Base-by-base conservation (phyloP, 768 basidiomycete genomes). In the Collybia sordida region DNA sequence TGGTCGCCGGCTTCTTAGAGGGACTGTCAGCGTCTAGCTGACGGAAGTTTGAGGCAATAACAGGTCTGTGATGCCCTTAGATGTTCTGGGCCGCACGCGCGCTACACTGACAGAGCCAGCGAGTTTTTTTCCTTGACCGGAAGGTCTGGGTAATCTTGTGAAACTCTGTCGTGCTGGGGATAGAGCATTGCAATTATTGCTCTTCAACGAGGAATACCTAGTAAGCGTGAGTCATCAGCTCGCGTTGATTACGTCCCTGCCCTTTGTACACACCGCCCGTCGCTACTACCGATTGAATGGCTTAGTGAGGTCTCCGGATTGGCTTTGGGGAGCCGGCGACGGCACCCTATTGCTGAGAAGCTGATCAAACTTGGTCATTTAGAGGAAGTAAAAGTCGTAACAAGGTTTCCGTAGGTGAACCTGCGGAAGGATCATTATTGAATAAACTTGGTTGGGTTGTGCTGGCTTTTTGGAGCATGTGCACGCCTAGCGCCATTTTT, bases 101-200 rank as follows among this genome's bases (percentile, higher is more conserved):
- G 83, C 83, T 87, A 87, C 85, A 87, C 86, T 88, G 85, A 88
- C 85, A 80, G 83, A 82, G 84, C 84, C 86, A 88, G 85, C 81
- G 48, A 42, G 45, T 46, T 36, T 22, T 36, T 46, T 5, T 19
- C 48, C 40, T 59, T 50, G 56, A 50, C 52, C 57, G 28, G 57
- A 67, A 59, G 60, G 60, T 60, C 76, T 74, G 80, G 82, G 82
- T 82, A 84, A 83, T 82, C 82, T 82, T 83, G 81, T 84, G 80
- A 84, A 83, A 83, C 81, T 79, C 77, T 77, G 81, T 83, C 80
- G 79, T 85, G 82, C 80, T 84, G 83, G 85, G 85, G 84, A 86
- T 86, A 85, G 86, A 86, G 84, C 83, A 86, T 86, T 88, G 85
- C 82, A 86, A 87, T 86, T 88, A 86, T 88, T 82, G 85, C 84